Evolutionary conservation across 257 asterid species (phyloP), one percentile per base, ranked within the genome.

Genomic region (Solanum pinnatisectum): DNA sequence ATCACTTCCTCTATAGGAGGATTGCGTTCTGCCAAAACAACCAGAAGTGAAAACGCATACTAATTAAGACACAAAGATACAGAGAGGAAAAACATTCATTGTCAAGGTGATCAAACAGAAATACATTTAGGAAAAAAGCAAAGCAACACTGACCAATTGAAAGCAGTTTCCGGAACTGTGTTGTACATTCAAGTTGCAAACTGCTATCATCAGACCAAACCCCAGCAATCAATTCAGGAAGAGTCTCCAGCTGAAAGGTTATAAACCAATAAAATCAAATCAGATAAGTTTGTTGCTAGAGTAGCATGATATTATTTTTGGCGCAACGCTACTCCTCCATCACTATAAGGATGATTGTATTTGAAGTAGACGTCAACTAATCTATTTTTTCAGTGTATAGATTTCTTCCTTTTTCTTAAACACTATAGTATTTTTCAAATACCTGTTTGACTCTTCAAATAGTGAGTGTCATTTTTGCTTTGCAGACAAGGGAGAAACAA

Each of bases 1-100:
- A 96, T 96, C 86, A 96, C 99, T 92, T 95, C 97, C 91, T 95
- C 98, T 83, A 96, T 96, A 60, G 99, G 99, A 1, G 99, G 99
- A 30, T 91, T 96, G 84, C 99, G 94, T 90, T 96, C 99, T 96
- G 88, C 79, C 59, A n/a, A 71, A 60, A 88, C 71, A 88, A 46
- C 74, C 67, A 78, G 39, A 86, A 70, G 87, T 27, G 73, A 56
- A 63, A 10, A 73, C 84, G 37, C 30, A 30, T 60, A 35, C 42
- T 13, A 86, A 76, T 83, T 35, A 86, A 23, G 71, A 27, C 44
- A 70, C 68, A 46, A 40, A 85, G 33, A 63, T 46, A 84, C 46
- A 11, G 22, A 83, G 52, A 77, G 83, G 84, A 27, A 36, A 27
- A 63, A 84, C 63, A 83, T 72, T 79, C 33, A 56, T 84, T 35